phyloP scores from a whole-genome alignment of 129 eudicot species.

The Lactuca sativa region DNA sequence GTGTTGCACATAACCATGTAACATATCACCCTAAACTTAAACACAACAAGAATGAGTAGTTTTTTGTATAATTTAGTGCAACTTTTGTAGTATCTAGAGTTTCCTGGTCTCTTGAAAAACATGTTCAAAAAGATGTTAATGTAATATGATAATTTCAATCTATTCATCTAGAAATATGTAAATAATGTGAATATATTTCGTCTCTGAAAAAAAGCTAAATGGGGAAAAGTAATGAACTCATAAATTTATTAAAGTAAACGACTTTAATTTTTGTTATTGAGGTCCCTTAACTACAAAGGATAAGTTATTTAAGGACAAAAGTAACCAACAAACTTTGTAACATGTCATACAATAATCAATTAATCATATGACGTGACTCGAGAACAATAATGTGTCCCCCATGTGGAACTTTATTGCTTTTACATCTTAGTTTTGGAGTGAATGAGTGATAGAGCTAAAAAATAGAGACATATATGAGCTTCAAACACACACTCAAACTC shows the following conservation, averaged over 20 bases:
- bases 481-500: neutral
- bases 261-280: too few relatives aligned
- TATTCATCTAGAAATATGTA: neutral
- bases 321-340: neutral
- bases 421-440: neutral
- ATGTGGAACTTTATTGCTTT: neutral
- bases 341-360: neutral
- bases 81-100: neutral
- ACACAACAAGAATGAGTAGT: neutral
- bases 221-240: neutral
- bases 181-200: neutral
- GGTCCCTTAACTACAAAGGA: neutral
- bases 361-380: neutral
- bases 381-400: neutral
- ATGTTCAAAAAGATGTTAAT: slow-evolving; percentile 1
- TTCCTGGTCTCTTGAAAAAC: neutral
- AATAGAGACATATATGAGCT: neutral
- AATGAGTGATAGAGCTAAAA: neutral
- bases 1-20: neutral
- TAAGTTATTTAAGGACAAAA: neutral
- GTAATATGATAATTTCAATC: neutral
- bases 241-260: neutral
- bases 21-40: neutral
- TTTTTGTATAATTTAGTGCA: neutral
- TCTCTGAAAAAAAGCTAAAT: neutral